Base-by-base conservation (phyloP, 176 grass and related monocot species). In the Pontederia crassipes region DNA sequence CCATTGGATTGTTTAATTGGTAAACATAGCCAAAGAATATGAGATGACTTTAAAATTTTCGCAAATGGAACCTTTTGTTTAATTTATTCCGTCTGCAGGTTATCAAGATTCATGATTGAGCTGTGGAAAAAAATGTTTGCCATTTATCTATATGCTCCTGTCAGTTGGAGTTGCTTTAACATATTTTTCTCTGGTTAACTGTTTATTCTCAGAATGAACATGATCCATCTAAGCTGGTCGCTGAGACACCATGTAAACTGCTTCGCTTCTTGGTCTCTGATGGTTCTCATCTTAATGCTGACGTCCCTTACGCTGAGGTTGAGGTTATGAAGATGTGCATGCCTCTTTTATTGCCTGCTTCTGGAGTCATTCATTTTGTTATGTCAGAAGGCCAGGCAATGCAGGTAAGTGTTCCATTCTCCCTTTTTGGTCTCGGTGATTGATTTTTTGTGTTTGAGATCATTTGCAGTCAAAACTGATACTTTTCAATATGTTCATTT, bases 291-390 rank as follows among this genome's bases (percentile, higher is more conserved):
- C 79, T 98, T 55, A 87, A 92, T 63, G 81, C 93, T 71, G 87
- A 98, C 75, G 75, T 73, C 57, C 82, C 93, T 57, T 98, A 98
- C 65, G 93, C 88, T 67, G 93, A 98, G 69, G 87, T 98, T 69
- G 93, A 98, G 62, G 93, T 98, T 52, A 98, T 98, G 93, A 98
- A 98, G 68, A 98, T 98, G 93, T 98, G 93, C 87, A 98, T 98
- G 93, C 93, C 93, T 47, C 74, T 98, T 48, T 77, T 98, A 55
- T 68, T 98, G 51, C 93, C 93, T 68, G 87, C 93, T 57, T 89
- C 87, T 76, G 93, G 93, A 72, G 71, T 83, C 49, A 92, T 98
- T 73, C 88, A 92, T 55, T 98, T 89, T 59, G 64, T 79, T 57
- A 85, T 98, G 84, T 77, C 93, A 65, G 93, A 98, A 78, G 93